Evolutionary conservation across 2,329 filamentous ascomycete species (phyloP), one percentile per base, ranked within the genome.

Genomic region (Colletotrichum australisinense): DNA sequence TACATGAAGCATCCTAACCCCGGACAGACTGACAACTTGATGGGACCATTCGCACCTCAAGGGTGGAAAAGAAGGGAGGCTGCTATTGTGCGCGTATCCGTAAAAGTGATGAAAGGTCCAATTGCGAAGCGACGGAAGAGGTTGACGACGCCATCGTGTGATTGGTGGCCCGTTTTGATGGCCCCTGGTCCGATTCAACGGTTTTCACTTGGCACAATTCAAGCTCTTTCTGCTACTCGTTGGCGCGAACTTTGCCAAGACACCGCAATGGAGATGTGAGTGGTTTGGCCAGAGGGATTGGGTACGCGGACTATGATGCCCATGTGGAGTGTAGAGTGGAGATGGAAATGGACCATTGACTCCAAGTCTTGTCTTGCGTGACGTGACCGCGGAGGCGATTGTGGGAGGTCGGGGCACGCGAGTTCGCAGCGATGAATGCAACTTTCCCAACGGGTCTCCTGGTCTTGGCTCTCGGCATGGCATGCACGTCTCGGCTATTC

Each of bases 191-290:
- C n/a, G 19, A 28, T 57, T 70, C 55, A 70, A 62, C 55, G 67
- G 49, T 49, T 53, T 63, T 52, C 26, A 8, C 35, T 64, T 73
- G 70, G 70, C 67, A 49, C 60, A 65, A 52, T 65, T 63, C 59
- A 69, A 69, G 69, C 66, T 69, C 59, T 46, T 49, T 32, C 35
- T 55, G 42, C 66, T 64, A 69, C 70, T 72, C 66, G 70, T 46
- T 42, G 49, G 35, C 42, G 11, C 46, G 32, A 56, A 38, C 35
- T 26, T 24, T 32, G 70, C 70, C 70, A 73, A 73, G 70, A 26
- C 63, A 14, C 46, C 55, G 42, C 11, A 5, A 55, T 26, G 42
- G 35, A 26, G 24, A 28, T 32, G 42, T 12, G 46, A 26, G 22
- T 30, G 28, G 28, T 30, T 28, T 19, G 16, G 9, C 26, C 26